Percentiles rank a stretch among this genome's conserved stretches.
Evolutionary conservation across 148 eudicot species (phyloP).

Genomic region (Amaranthus hypochondriacus): DNA sequence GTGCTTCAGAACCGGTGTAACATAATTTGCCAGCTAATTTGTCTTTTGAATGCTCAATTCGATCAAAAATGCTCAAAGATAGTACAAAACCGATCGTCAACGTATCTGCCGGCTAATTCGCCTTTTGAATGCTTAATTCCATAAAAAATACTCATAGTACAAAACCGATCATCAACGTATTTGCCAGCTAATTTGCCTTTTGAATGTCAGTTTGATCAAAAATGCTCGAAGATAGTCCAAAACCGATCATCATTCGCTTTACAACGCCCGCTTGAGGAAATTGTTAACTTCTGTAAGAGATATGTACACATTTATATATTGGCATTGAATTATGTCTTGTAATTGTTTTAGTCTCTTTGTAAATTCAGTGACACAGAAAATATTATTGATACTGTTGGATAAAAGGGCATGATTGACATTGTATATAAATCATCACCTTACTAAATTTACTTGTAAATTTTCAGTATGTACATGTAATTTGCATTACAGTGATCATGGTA

Average conservation of each 20-base stretch:
- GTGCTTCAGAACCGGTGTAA: constrained; percentile 2
- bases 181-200: too few species aligned
- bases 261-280: constrained; percentile 7
- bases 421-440: neutral
- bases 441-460: neutral
- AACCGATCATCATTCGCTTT: too few species aligned
- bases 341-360: neutral
- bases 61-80: too few species aligned
- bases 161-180: too few species aligned
- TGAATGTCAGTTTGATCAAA: too few species aligned
- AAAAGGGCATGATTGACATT: neutral
- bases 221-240: too few species aligned
- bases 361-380: constrained; percentile 9
- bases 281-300: constrained; percentile 16
- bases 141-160: too few species aligned
- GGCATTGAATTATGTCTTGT: neutral
- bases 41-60: too few species aligned
- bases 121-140: too few species aligned
- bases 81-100: too few species aligned
- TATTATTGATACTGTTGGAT: constrained; percentile 2
- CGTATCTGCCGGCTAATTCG: too few species aligned
- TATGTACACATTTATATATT: constrained; percentile 2
- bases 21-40: too few species aligned
- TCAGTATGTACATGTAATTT: neutral
- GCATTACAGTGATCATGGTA: neutral